These are phyloP conservation scores for Hemisphaericaspora xylofermentans DNA, from an alignment of 1,139 yeast species.

Conservation along the genomic window DNA sequence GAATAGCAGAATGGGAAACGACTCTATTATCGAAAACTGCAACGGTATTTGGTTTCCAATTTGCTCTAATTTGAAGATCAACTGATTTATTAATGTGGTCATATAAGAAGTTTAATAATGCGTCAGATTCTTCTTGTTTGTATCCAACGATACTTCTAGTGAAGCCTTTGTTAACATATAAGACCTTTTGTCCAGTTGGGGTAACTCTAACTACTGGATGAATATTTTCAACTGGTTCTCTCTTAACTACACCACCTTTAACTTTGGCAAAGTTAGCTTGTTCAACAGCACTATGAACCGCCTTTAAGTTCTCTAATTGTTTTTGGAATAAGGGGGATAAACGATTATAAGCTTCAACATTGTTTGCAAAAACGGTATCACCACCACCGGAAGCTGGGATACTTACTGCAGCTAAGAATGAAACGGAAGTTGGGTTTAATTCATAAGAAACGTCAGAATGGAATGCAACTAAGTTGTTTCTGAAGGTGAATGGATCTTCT, in stretches of 20 bases:
- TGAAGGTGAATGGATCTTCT: conserved; percentile 33
- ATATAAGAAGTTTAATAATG: conserved; percentile 52
- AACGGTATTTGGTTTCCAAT: conserved; percentile 51
- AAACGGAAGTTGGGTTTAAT: conserved; percentile 66
- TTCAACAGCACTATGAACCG: conserved; percentile 65
- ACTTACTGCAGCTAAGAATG: conserved; percentile 58
- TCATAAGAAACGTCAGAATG: conserved; percentile 75
- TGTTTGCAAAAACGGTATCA: conserved; percentile 68
- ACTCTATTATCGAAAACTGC: conserved; percentile 75
- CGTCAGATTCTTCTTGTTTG: conserved; percentile 62
- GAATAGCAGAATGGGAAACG: conserved; percentile 60
- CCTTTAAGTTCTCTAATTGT: conserved; percentile 56
- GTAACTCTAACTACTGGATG: conserved; percentile 71
- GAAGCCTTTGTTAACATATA: conserved; percentile 62
- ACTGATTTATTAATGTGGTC: conserved; percentile 46
- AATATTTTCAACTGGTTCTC: conserved; percentile 55
- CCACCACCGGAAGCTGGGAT: conserved; percentile 74
- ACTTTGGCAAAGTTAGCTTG: conserved; percentile 58
- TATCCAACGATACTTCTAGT: conserved; percentile 62
- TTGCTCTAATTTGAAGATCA: conserved; percentile 42
- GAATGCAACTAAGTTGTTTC: conserved; percentile 45
- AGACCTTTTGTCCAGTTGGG: conserved; percentile 63
- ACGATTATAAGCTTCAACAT: conserved; percentile 66
- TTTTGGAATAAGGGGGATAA: conserved; percentile 61
- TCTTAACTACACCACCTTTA: conserved; percentile 62